Percentiles rank a stretch among this genome's conserved stretches.
Conservation (phyloP, 1,139 yeast genomes). For the Geotrichum europaeum region DNA sequence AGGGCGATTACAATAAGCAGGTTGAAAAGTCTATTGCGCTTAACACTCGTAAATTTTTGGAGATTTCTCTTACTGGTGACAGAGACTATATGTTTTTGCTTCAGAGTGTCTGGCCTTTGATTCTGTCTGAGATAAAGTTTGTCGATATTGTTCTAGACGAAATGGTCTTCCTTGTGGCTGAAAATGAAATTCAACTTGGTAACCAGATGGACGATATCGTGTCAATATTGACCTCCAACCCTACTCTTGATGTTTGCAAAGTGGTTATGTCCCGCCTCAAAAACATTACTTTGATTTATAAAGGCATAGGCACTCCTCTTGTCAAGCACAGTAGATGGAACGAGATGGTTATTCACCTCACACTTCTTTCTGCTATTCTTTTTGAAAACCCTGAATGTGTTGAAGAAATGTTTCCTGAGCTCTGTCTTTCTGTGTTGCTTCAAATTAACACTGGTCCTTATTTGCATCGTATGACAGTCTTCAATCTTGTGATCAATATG, state of each 20-base stretch:
- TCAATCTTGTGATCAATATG: slow-evolving; percentile 60
- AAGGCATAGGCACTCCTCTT: slow-evolving; percentile 18
- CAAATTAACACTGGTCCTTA: slow-evolving; percentile 69
- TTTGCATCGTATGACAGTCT: slow-evolving; percentile 61
- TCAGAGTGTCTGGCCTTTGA: slow-evolving; percentile 60
- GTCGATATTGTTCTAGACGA: slow-evolving; percentile 15
- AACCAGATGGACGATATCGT: slow-evolving; percentile 34
- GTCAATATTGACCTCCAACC: slow-evolving; percentile 57
- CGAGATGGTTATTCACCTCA: slow-evolving; percentile 65
- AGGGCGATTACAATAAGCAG: slow-evolving; percentile 15
- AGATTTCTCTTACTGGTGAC: slow-evolving; percentile 45
- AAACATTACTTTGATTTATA: slow-evolving; percentile 36
- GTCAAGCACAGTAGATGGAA: slow-evolving; percentile 62
- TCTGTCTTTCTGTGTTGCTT: slow-evolving; percentile 61
- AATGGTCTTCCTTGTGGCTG: slow-evolving; percentile 10
- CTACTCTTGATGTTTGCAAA: slow-evolving; percentile 71
- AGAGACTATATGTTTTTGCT: slow-evolving; percentile 45
- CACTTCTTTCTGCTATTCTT: slow-evolving; percentile 59
- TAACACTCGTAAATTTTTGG: slow-evolving; percentile 57
- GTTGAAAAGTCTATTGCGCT: slow-evolving; percentile 57
- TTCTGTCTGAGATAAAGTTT: slow-evolving; percentile 4
- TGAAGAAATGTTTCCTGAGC: slow-evolving; percentile 65
- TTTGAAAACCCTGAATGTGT: slow-evolving; percentile 67
- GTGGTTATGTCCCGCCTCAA: slow-evolving; percentile 52
- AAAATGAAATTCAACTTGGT: slow-evolving; percentile 10